Evolutionary conservation across 169 alveolate genomes (phyloP).

Genomic region (Eimeria acervulina): DNA sequence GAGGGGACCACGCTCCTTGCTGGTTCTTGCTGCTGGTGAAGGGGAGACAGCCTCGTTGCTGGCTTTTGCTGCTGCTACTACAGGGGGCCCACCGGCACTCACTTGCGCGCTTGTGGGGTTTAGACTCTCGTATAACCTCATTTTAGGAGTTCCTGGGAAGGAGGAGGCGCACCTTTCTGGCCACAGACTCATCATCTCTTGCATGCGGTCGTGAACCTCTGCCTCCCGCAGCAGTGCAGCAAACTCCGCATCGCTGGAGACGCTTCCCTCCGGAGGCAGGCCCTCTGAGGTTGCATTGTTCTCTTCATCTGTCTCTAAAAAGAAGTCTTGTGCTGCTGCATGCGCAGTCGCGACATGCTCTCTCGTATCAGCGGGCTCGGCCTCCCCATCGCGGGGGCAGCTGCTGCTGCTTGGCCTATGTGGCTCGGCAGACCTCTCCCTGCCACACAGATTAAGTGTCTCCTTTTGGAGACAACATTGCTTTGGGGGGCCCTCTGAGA

Average conservation of each 20-base stretch:
- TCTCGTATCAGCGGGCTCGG: not conserved
- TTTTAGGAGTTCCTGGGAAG: not conserved
- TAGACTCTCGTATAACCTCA: not conserved
- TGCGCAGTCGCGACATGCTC: not conserved
- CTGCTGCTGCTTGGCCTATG: not conserved
- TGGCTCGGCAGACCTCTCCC: not conserved
- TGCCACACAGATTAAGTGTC: not conserved
- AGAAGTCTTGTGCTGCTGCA: not conserved
- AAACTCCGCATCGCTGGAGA: slow-evolving; percentile 37
- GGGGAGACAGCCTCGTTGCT: not conserved
- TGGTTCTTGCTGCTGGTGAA: not conserved
- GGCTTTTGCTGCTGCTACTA: not conserved
- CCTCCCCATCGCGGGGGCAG: not conserved
- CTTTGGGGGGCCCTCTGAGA: not conserved
- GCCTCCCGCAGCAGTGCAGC: slow-evolving; percentile 48
- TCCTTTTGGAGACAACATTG: not conserved
- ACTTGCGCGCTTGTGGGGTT: not conserved
- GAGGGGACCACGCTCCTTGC: not conserved
- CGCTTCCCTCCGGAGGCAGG: not conserved
- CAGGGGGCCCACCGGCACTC: not conserved
- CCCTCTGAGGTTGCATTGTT: not conserved
- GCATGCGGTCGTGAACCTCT: slow-evolving; percentile 3
- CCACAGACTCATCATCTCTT: not conserved
- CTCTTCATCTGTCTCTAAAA: not conserved
- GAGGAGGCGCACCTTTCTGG: not conserved